These are phyloP conservation scores for Exidia glandulosa DNA, from an alignment of 768 basidiomycete species.

Conservation along the genomic window DNA sequence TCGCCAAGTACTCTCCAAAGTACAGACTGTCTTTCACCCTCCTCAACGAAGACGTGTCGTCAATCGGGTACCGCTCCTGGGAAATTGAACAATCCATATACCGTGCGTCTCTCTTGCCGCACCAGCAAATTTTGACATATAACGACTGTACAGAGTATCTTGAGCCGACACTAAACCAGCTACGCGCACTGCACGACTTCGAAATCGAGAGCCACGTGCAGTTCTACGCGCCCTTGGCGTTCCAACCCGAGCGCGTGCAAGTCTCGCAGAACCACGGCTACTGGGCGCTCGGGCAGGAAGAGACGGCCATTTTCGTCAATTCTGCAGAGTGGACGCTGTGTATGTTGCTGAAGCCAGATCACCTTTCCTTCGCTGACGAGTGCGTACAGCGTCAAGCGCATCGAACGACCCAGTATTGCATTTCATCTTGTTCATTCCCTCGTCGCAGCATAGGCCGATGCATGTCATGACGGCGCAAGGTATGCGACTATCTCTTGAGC, in stretches of 20 bases:
- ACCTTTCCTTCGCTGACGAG: slow-evolving; percentile 3
- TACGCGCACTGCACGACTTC: slow-evolving; percentile 73
- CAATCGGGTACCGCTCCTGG: slow-evolving; percentile 42
- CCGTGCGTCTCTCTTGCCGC: slow-evolving; percentile 33
- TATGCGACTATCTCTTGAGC: slow-evolving; percentile 8
- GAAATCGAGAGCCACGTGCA: slow-evolving; percentile 92
- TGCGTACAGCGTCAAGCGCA: slow-evolving; percentile 65
- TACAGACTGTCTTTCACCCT: slow-evolving; percentile 88
- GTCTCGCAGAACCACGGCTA: slow-evolving; percentile 21
- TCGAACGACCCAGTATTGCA: slow-evolving; percentile 92
- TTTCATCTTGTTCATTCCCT: slow-evolving; percentile 84
- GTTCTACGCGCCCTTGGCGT: slow-evolving; percentile 81
- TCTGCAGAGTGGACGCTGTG: slow-evolving; percentile 94
- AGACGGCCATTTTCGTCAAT: slow-evolving; percentile 89
- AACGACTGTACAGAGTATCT: slow-evolving; percentile 45
- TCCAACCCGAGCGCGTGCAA: slow-evolving; percentile 42
- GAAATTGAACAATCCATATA: slow-evolving; percentile 52
- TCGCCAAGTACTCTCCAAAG: slow-evolving; percentile 66
- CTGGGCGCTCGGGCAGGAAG: slow-evolving; percentile 62
- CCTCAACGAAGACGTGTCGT: slow-evolving; percentile 78
- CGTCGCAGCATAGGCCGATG: slow-evolving; percentile 54
- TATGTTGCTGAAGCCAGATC: slow-evolving; percentile 20
- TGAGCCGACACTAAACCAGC: slow-evolving; percentile 45
- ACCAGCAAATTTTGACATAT: neutral
- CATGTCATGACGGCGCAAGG: slow-evolving; percentile 48